Evolutionary conservation across 371 early-diverging fungal genomes (phyloP).

Genomic region (Rhizopus stolonifer): DNA sequence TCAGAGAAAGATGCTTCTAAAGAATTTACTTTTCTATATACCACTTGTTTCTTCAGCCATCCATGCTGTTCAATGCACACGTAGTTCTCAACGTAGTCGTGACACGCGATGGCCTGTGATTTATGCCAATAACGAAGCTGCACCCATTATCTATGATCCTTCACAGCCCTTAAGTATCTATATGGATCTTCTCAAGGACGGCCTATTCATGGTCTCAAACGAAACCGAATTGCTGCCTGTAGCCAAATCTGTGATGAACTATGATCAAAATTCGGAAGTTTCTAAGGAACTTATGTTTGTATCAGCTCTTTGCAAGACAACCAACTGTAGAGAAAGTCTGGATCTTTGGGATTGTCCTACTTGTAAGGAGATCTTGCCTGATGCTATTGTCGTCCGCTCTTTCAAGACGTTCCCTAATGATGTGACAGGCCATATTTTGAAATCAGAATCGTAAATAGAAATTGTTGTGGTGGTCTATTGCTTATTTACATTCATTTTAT

Average conservation of each 20-base stretch:
- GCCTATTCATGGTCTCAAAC: not conserved
- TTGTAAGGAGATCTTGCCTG: constrained; percentile 15
- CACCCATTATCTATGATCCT: not conserved
- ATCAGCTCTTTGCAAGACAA: constrained; percentile 7
- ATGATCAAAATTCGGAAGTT: not conserved
- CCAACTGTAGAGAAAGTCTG: constrained; percentile 19
- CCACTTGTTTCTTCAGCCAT: not conserved
- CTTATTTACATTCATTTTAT: not conserved
- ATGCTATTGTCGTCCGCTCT: constrained; percentile 15
- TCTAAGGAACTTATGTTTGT: not conserved
- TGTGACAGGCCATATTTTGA: constrained; percentile 10
- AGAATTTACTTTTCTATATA: not conserved
- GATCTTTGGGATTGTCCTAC: constrained; percentile 24
- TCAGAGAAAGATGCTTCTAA: not conserved
- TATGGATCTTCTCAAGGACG: not conserved
- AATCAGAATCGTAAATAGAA: constrained; percentile 14
- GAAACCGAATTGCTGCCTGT: not conserved
- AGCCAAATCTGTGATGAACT: not conserved
- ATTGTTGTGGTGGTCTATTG: not conserved
- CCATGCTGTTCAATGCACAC: not conserved
- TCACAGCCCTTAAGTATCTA: not conserved
- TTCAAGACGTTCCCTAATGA: constrained; percentile 19
- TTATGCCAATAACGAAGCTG: not conserved
- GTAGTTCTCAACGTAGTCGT: not conserved
- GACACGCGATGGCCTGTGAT: not conserved